Percentiles rank a stretch among this genome's conserved stretches.
phyloP scores from a whole-genome alignment of 164 flowering plant genomes.

The Tinospora cordifolia region DNA sequence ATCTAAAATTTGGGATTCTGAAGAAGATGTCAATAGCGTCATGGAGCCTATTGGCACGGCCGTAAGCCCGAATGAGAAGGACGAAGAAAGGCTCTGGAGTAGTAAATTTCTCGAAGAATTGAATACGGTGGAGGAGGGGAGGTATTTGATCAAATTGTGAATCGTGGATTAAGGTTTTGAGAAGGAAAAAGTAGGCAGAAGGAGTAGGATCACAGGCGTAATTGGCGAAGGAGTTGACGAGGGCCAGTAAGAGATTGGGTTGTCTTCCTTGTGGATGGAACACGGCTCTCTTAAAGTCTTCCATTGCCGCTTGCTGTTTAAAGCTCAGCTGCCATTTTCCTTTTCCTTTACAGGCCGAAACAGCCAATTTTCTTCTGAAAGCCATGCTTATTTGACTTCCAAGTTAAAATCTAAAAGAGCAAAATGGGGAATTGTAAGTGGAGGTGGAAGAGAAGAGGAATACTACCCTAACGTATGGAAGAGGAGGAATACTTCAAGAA shows the following conservation, averaged over 20 bases:
- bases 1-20: constrained; percentile 57
- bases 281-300: constrained; percentile 28
- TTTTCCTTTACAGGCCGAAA: constrained; percentile 21
- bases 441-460: no score
- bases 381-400: no score
- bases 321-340: constrained; percentile 29
- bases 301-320: constrained; percentile 28
- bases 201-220: constrained; percentile 52
- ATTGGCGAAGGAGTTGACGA: constrained; percentile 38
- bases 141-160: constrained; percentile 34
- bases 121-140: constrained; percentile 44
- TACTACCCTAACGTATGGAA: no score
- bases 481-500: no score
- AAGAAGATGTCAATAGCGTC: constrained; percentile 55
- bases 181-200: constrained; percentile 43
- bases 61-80: constrained; percentile 42
- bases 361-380: constrained; percentile 4
- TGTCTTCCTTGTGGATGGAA: neutral
- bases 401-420: no score
- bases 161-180: constrained; percentile 34
- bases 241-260: constrained; percentile 30
- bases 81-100: constrained; percentile 51
- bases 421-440: no score
- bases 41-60: constrained; percentile 22
- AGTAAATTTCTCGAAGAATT: constrained; percentile 40